Percentiles rank a stretch among this genome's conserved stretches.
Evolutionary conservation across 495 filamentous ascomycete genomes (phyloP).

Genomic region (Aspergillus heteromorphus): DNA sequence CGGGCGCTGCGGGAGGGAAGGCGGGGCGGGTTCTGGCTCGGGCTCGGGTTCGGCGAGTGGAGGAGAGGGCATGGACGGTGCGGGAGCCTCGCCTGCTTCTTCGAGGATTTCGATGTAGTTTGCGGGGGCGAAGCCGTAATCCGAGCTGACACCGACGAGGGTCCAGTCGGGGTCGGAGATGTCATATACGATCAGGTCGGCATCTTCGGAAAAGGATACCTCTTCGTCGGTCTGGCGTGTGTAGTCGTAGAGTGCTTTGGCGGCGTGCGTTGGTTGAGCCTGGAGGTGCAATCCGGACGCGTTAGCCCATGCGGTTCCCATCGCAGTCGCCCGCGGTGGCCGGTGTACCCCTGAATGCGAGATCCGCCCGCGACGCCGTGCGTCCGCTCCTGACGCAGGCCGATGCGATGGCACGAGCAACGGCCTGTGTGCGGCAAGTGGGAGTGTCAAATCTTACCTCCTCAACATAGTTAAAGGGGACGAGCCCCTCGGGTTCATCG

Average conservation of each 20-base stretch:
- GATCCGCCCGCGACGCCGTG: not conserved
- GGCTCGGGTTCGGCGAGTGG: constrained; percentile 5
- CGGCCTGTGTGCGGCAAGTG: not conserved
- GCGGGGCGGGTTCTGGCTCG: constrained; percentile 24
- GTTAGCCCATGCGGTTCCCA: constrained; percentile 2
- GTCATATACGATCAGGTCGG: constrained; percentile 78
- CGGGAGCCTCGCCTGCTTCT: constrained; percentile 20
- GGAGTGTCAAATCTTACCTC: constrained; percentile 59
- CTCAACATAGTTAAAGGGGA: constrained; percentile 94
- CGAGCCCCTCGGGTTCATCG: constrained; percentile 87
- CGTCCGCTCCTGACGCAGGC: not conserved
- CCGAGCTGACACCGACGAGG: constrained; percentile 74
- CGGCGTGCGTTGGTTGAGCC: constrained; percentile 66
- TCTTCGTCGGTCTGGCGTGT: constrained; percentile 96
- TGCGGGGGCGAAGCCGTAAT: constrained; percentile 93
- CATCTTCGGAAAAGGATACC: constrained; percentile 90
- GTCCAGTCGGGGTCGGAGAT: constrained; percentile 94
- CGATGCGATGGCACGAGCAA: not conserved
- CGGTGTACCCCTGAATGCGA: constrained; percentile 12
- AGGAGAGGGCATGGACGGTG: constrained; percentile 25
- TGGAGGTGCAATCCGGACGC: constrained; percentile 23
- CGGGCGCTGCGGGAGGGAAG: constrained; percentile 37
- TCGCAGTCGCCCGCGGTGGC: constrained; percentile 2
- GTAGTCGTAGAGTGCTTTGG: constrained; percentile 92
- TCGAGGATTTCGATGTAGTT: constrained; percentile 83